Evolutionary conservation across 2,329 filamentous ascomycete species (phyloP).

Genomic region (Fusarium globosum): DNA sequence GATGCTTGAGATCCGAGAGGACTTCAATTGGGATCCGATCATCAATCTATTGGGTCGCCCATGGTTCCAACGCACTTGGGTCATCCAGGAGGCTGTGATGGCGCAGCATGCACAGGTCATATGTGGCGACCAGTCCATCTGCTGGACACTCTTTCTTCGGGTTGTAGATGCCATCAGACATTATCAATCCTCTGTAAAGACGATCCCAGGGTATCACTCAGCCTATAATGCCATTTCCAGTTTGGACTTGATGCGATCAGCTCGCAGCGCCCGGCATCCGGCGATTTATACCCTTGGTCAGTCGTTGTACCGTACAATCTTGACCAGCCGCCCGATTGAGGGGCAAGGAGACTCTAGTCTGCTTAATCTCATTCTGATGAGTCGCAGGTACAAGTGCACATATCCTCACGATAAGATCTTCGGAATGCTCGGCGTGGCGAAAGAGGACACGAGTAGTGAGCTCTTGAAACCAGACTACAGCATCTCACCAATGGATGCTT

Average conservation of each 20-base stretch:
- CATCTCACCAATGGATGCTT: too few relatives aligned
- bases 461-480: accelerated
- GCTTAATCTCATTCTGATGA: background rate
- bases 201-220: too few relatives aligned
- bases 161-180: accelerated
- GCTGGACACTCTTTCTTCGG: too few relatives aligned
- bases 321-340: too few relatives aligned
- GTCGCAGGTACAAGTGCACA: background rate
- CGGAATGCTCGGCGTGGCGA: accelerated
- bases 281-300: too few relatives aligned
- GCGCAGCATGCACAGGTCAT: background rate
- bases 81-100: background rate
- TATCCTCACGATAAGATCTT: background rate
- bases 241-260: accelerated
- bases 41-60: accelerated
- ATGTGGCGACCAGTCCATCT: accelerated
- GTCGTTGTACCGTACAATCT: too few relatives aligned
- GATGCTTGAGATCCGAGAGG: too few relatives aligned
- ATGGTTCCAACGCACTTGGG: background rate
- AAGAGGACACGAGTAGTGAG: accelerated
- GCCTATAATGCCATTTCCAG: too few relatives aligned
- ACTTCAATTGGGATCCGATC: accelerated
- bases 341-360: too few relatives aligned
- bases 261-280: too few relatives aligned
- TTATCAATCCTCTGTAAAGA: accelerated